phyloP scores from a whole-genome alignment of 352 stramenopile genomes.

The Elongisporangium anandrum region DNA sequence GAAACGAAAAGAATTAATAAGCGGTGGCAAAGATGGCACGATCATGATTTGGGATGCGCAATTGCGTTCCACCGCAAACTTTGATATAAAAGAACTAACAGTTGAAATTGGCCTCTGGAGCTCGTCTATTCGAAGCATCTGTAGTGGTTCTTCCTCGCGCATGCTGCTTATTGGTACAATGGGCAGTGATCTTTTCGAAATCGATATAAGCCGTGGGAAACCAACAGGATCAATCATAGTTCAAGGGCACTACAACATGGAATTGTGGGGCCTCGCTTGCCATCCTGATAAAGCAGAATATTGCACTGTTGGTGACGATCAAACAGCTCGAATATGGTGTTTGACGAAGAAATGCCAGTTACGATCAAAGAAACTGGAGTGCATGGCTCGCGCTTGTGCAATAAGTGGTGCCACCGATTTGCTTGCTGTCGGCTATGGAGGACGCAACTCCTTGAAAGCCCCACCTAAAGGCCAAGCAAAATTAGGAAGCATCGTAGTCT shows the following conservation, averaged over 20 bases:
- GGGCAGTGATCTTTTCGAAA: constrained; percentile 85
- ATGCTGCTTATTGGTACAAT: constrained; percentile 77
- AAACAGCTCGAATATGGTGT: constrained; percentile 79
- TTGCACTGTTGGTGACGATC: constrained; percentile 79
- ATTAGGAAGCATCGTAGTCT: constrained; percentile 57
- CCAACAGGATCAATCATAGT: constrained; percentile 25
- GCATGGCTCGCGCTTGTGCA: constrained; percentile 60
- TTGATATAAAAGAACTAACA: constrained; percentile 34
- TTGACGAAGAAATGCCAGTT: constrained; percentile 37
- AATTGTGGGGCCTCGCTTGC: constrained; percentile 80
- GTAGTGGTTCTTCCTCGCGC: constrained; percentile 18
- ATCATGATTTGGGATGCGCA: constrained; percentile 82
- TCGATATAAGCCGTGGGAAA: constrained; percentile 43
- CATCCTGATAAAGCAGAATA: constrained; percentile 68
- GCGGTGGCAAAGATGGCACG: constrained; percentile 82
- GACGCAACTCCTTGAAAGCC: constrained; percentile 28
- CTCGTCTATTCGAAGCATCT: constrained; percentile 49
- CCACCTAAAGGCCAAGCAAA: constrained; percentile 26
- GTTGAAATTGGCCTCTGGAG: constrained; percentile 20
- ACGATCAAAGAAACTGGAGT: constrained; percentile 34
- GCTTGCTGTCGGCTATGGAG: constrained; percentile 58
- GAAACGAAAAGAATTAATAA: constrained; percentile 59
- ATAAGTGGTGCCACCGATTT: constrained; percentile 34
- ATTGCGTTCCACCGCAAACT: constrained; percentile 30
- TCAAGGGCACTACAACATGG: constrained; percentile 61